Conservation (phyloP, 192 early-diverging fungal genomes). For the Coemansia sp. region DNA sequence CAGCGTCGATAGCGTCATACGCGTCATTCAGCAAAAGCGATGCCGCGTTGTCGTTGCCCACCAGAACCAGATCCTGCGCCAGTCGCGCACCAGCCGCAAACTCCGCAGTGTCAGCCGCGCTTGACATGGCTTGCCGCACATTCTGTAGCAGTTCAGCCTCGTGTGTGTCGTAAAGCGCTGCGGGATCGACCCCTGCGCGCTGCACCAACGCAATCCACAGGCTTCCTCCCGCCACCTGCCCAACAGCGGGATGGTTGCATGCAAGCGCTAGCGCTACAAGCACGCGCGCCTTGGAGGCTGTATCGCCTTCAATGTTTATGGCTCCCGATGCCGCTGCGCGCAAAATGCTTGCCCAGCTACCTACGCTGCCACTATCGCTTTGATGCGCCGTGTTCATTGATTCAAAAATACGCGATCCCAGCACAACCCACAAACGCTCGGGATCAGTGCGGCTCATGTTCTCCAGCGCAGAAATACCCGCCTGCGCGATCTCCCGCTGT, state of each 20-base stretch:
- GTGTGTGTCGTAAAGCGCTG: slow-evolving; percentile 57
- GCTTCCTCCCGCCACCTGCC: slow-evolving; percentile 58
- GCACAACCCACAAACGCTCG: slow-evolving; percentile 21
- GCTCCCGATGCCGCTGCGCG: slow-evolving; percentile 12
- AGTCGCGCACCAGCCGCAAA: slow-evolving; percentile 19
- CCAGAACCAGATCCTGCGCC: slow-evolving; percentile 31
- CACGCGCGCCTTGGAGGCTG: slow-evolving; percentile 5
- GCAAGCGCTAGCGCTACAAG: slow-evolving; percentile 62
- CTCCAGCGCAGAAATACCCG: slow-evolving; percentile 5
- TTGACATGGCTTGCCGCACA: slow-evolving; percentile 46
- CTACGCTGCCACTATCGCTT: not conserved
- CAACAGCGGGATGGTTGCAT: slow-evolving; percentile 28
- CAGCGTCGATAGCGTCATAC: slow-evolving; percentile 23
- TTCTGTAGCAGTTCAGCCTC: slow-evolving; percentile 48
- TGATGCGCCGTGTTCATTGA: slow-evolving; percentile 18
- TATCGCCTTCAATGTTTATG: slow-evolving; percentile 3
- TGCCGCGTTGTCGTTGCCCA: slow-evolving; percentile 33
- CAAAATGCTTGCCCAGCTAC: slow-evolving; percentile 30
- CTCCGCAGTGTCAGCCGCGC: slow-evolving; percentile 24
- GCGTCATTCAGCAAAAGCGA: slow-evolving; percentile 36
- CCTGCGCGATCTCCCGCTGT: slow-evolving; percentile 10
- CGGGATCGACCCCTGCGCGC: slow-evolving; percentile 68
- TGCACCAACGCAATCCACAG: slow-evolving; percentile 85
- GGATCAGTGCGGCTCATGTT: slow-evolving; percentile 24
- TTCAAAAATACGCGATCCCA: slow-evolving; percentile 15